These are phyloP conservation scores for Cryphonectria naterciae DNA, from an alignment of 2,329 filamentous ascomycete genomes.

Conservation along the genomic window DNA sequence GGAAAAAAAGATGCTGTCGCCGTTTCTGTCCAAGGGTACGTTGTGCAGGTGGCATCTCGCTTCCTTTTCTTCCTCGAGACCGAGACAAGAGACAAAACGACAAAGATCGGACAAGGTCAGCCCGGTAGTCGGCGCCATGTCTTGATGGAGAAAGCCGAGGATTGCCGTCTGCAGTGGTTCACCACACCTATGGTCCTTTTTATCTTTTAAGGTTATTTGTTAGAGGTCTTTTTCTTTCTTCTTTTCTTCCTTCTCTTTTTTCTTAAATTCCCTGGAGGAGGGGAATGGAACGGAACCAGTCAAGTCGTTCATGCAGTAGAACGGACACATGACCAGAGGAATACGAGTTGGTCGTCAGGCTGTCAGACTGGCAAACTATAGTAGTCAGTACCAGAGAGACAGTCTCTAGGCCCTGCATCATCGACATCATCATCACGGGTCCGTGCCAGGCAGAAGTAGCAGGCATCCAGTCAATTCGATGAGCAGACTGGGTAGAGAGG, in stretches of 20 bases:
- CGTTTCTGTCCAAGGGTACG: neutral
- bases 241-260: no score
- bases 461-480: neutral
- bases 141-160: conserved; percentile 4
- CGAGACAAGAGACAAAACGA: neutral
- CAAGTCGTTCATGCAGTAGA: neutral
- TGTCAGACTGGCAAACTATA: neutral
- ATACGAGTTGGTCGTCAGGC: neutral
- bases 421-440: neutral
- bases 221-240: neutral
- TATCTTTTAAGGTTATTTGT: neutral
- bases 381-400: neutral
- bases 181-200: neutral
- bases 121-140: conserved; percentile 1
- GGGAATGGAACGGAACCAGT: neutral
- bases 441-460: neutral
- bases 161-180: neutral
- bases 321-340: neutral
- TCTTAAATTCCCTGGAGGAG: no score
- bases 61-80: neutral
- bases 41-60: neutral
- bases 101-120: neutral
- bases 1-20: no score
- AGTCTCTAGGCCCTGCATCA: neutral
- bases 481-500: neutral